A percentile compares a stretch with the other conserved stretches of the same genome.
Evolutionary conservation across 148 eudicot species (phyloP).

Genomic region (Spergularia marina): DNA sequence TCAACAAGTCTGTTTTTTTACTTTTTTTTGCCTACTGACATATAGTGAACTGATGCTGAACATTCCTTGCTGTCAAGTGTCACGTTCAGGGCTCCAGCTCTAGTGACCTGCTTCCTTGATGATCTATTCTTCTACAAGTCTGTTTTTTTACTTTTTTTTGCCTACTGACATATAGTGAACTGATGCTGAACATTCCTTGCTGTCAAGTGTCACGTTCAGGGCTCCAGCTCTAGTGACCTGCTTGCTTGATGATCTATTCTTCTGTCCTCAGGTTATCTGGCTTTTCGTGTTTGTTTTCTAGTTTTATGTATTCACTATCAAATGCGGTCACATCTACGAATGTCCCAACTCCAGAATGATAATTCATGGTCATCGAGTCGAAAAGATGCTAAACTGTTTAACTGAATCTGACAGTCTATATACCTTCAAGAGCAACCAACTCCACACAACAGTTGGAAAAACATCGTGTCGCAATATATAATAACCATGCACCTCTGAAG

Average conservation of each 20-base stretch:
- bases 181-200: not conserved
- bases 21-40: too few species aligned
- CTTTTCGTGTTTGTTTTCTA: not conserved
- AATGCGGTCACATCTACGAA: not conserved
- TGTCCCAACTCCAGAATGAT: not conserved
- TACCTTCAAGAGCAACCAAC: too few species aligned
- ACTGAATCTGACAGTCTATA: too few species aligned
- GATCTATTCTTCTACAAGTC: too few species aligned
- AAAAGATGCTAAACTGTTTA: too few species aligned
- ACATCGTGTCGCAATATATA: not conserved
- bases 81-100: too few species aligned
- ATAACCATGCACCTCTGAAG: not conserved
- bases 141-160: too few species aligned
- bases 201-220: not conserved
- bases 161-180: too few species aligned
- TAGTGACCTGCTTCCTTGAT: too few species aligned
- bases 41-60: not conserved
- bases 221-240: not conserved
- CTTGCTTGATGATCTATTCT: not conserved
- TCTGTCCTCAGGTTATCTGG: not conserved
- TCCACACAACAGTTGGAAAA: too few species aligned
- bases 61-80: not conserved
- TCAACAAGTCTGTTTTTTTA: conserved; percentile 30
- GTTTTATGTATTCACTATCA: not conserved
- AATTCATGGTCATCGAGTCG: not conserved